Evolutionary conservation across 257 asterid genomes (phyloP).

Genomic region (Voacanga thouarsii): DNA sequence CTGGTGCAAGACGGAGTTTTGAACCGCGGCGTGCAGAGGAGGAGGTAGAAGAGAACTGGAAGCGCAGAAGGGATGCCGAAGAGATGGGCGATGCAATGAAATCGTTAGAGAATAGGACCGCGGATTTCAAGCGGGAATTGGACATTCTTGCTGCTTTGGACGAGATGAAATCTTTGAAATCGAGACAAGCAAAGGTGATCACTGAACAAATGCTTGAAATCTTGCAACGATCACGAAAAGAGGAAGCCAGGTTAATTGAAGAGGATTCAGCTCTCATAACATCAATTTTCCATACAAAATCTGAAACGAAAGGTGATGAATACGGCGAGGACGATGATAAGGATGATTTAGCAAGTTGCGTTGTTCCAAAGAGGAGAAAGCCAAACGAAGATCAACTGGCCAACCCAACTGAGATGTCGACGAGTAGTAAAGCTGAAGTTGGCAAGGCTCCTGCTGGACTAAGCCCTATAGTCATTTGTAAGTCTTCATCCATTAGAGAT

Average conservation of each 20-base stretch:
- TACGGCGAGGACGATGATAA: too few species aligned
- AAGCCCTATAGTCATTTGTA: too few species aligned
- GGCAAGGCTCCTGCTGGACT: too few species aligned
- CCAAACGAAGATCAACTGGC: too few species aligned
- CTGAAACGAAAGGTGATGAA: too few species aligned
- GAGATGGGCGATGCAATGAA: conserved; percentile 96
- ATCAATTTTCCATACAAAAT: conserved; percentile 28
- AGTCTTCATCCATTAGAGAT: too few species aligned
- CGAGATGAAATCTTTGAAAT: conserved; percentile 78
- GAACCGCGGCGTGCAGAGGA: conserved; percentile 77
- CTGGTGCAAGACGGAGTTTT: conserved; percentile 59
- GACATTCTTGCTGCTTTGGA: conserved; percentile 70
- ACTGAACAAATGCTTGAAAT: conserved; percentile 75
- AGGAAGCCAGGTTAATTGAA: conserved; percentile 35
- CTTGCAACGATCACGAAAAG: conserved; percentile 39
- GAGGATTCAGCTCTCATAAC: conserved; percentile 71
- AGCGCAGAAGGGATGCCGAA: conserved; percentile 53
- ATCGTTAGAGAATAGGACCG: conserved; percentile 73
- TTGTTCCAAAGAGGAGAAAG: too few species aligned
- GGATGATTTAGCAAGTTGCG: too few species aligned
- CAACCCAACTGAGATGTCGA: too few species aligned
- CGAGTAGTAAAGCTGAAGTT: too few species aligned
- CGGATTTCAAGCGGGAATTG: conserved; percentile 71
- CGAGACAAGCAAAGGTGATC: conserved; percentile 71
- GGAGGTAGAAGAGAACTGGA: conserved; percentile 52